Evolutionary conservation across 1,139 yeast species (phyloP).

Genomic region (Taiozyma sp.): DNA sequence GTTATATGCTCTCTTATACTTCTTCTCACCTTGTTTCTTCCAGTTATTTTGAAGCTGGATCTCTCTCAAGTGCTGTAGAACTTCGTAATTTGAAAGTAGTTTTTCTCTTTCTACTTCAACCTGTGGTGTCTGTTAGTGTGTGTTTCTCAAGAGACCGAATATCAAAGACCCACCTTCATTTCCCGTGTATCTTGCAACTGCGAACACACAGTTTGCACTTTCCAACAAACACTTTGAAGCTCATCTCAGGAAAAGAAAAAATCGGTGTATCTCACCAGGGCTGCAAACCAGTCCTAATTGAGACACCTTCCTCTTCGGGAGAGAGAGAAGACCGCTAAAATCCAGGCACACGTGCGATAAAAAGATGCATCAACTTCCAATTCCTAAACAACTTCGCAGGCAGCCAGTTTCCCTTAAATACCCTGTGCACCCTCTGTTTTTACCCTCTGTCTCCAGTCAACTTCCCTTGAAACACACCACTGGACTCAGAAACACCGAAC

Average conservation of each 20-base stretch:
- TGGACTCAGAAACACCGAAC: too few species aligned
- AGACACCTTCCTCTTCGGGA: not conserved
- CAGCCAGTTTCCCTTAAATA: not conserved
- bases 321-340: not conserved
- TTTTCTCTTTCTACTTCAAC: constrained; percentile 49
- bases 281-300: not conserved
- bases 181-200: not conserved
- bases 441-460: not conserved
- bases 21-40: constrained; percentile 25
- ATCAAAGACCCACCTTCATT: not conserved
- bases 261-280: not conserved
- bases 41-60: constrained; percentile 42
- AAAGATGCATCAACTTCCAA: not conserved
- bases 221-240: not conserved
- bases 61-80: constrained; percentile 51
- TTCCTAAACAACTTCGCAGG: not conserved
- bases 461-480: not conserved
- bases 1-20: constrained; percentile 26
- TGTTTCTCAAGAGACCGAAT: not conserved
- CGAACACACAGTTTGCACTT: not conserved
- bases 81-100: constrained; percentile 71
- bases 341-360: not conserved
- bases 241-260: not conserved
- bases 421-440: not conserved
- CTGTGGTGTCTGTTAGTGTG: constrained; percentile 19